phyloP scores from a whole-genome alignment of 1,139 yeast genomes.

The Wickerhamiella infanticola region DNA sequence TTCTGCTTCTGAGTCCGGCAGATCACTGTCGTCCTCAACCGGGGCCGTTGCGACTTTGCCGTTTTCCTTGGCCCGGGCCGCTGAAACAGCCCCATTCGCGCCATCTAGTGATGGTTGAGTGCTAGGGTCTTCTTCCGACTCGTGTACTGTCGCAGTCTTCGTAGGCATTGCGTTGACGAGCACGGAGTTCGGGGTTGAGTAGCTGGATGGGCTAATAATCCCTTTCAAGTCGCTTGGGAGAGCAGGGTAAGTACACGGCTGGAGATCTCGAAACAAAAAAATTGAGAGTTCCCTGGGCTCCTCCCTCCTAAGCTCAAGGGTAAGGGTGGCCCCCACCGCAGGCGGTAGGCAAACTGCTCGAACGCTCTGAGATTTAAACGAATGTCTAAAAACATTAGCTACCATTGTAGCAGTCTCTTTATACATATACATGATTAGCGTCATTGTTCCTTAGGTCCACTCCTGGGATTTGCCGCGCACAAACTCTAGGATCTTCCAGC shows the following conservation, averaged over 20 bases:
- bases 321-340: not conserved
- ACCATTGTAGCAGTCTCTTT: not conserved
- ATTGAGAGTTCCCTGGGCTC: not conserved
- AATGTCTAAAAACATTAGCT: not conserved
- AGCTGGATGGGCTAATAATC: not conserved
- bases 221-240: not conserved
- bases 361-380: not conserved
- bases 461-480: slow-evolving; percentile 90
- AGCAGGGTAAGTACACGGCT: slow-evolving; percentile 1
- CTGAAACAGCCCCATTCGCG: not conserved
- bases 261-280: not conserved
- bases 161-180: slow-evolving; percentile 2
- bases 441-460: slow-evolving; percentile 37
- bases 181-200: not conserved
- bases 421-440: not conserved
- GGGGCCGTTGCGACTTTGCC: not conserved
- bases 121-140: not conserved
- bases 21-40: slow-evolving; percentile 28
- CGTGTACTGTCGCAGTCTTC: slow-evolving; percentile 1
- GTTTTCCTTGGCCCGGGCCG: not conserved
- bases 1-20: slow-evolving; percentile 59
- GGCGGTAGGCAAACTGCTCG: too few relatives aligned
- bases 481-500: slow-evolving; percentile 93
- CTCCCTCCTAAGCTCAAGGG: not conserved
- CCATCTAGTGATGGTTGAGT: not conserved